phyloP scores from a whole-genome alignment of 495 filamentous ascomycete species.

The Parathielavia appendiculata region DNA sequence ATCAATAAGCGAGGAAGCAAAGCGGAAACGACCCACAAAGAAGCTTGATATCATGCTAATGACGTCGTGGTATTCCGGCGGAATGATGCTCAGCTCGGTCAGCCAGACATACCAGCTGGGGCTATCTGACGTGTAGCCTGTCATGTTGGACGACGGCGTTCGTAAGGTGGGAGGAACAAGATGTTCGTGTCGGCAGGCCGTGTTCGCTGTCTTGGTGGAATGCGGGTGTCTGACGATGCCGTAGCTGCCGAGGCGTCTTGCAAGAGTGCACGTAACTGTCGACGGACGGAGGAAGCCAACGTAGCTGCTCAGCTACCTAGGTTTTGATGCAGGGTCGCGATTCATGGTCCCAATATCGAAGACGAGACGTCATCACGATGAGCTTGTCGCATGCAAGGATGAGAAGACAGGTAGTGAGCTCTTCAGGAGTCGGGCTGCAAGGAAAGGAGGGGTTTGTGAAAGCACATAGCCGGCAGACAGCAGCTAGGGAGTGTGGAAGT shows the following conservation, averaged over 20 bases:
- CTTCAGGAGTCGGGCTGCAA: background rate
- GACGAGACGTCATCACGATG: too few species aligned
- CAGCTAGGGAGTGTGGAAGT: too few species aligned
- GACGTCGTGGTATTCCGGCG: slow-evolving; percentile 20
- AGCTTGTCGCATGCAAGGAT: background rate
- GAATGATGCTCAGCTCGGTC: slow-evolving; percentile 22
- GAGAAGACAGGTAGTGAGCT: background rate
- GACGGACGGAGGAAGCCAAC: too few species aligned
- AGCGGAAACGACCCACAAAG: slow-evolving; percentile 21
- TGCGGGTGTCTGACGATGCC: too few species aligned
- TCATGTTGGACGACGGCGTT: slow-evolving; percentile 3
- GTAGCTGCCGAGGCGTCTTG: too few species aligned
- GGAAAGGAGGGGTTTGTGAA: too few species aligned
- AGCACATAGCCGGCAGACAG: too few species aligned
- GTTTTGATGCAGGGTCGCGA: too few species aligned
- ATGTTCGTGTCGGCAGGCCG: background rate
- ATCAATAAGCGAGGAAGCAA: background rate
- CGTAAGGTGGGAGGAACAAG: background rate
- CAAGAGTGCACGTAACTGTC: background rate
- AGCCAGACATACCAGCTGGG: slow-evolving; percentile 21
- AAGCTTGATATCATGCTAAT: slow-evolving; percentile 24
- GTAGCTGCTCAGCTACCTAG: too few species aligned
- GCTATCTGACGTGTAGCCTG: slow-evolving; percentile 4
- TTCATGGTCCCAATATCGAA: too few species aligned
- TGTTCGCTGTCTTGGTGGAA: background rate